phyloP scores from a whole-genome alignment of 306 rosid genomes.

The Vicia sativa region DNA sequence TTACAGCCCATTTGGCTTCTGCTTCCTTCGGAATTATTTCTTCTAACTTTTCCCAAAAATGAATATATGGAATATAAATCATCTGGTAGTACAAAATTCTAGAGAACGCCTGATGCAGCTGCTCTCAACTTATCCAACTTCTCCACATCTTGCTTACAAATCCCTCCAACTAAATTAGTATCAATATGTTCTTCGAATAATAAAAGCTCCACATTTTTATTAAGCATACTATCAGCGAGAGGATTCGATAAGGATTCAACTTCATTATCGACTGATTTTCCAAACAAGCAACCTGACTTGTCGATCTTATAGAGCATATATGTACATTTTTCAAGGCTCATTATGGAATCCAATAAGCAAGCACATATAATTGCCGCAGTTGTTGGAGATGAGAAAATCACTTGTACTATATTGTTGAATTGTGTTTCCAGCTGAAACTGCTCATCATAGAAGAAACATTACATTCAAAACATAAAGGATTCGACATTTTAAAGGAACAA shows the following conservation, averaged over 20 bases:
- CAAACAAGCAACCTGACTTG: constrained; percentile 43
- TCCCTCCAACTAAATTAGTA: constrained; percentile 70
- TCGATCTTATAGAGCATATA: constrained; percentile 76
- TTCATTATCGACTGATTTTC: constrained; percentile 43
- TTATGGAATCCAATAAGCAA: too few species aligned
- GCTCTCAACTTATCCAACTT: constrained; percentile 95
- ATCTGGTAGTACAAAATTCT: constrained; percentile 71
- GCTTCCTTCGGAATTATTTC: constrained; percentile 66
- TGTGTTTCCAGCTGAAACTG: too few species aligned
- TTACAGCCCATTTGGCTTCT: constrained; percentile 79
- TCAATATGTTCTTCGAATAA: too few species aligned
- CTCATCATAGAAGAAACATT: too few species aligned
- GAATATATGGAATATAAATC: constrained; percentile 71
- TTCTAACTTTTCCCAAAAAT: constrained; percentile 73
- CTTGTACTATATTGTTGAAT: too few species aligned
- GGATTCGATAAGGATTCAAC: constrained; percentile 46
- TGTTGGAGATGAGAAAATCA: too few species aligned
- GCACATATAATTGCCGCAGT: too few species aligned
- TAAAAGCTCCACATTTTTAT: constrained; percentile 46
- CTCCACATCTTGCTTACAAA: constrained; percentile 92
- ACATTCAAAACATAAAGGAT: too few species aligned
- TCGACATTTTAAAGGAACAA: too few species aligned
- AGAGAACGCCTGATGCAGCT: constrained; percentile 82
- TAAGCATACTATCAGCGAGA: constrained; percentile 36
- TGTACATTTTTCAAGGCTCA: too few species aligned